These are phyloP conservation scores for Novakomyces olei DNA, from an alignment of 805 yeast species.

Conservation along the genomic window DNA sequence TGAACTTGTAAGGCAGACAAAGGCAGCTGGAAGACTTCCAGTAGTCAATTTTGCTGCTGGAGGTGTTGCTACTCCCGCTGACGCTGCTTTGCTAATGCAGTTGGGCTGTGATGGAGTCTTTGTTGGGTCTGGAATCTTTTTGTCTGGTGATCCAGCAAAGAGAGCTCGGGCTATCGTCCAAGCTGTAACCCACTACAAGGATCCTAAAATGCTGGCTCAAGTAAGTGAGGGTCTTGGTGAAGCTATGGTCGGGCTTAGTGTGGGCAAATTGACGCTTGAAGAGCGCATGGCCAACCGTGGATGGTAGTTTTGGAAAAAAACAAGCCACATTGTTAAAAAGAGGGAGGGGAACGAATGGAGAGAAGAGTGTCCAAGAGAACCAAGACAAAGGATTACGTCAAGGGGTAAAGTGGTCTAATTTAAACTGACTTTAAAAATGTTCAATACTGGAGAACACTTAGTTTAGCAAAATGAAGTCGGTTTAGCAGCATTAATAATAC, in stretches of 20 bases:
- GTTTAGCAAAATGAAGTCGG: no score
- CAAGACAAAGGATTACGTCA: neutral
- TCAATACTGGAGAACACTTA: no score
- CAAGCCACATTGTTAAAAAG: neutral
- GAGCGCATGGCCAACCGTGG: slow-evolving; percentile 16
- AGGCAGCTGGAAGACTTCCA: slow-evolving; percentile 39
- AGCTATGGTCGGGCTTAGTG: slow-evolving; percentile 51
- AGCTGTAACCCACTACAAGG: slow-evolving; percentile 50
- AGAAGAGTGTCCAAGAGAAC: neutral
- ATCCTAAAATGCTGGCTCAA: slow-evolving; percentile 37
- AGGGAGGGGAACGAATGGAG: neutral
- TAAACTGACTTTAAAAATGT: neutral
- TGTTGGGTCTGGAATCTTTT: slow-evolving; percentile 62
- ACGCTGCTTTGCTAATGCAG: slow-evolving; percentile 68
- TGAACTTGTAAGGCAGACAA: slow-evolving; percentile 28
- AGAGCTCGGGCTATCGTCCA: slow-evolving; percentile 61
- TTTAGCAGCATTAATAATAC: no score
- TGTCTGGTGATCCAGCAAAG: slow-evolving; percentile 46
- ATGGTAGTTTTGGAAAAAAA: slow-evolving; percentile 6
- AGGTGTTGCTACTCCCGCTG: slow-evolving; percentile 73
- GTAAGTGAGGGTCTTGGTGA: slow-evolving; percentile 51
- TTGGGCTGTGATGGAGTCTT: slow-evolving; percentile 61
- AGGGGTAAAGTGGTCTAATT: neutral
- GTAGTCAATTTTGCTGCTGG: slow-evolving; percentile 80
- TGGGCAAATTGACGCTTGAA: slow-evolving; percentile 25